Evolutionary conservation across 106 monocot genomes (phyloP).

Genomic region (Dioscorea dumetorum): DNA sequence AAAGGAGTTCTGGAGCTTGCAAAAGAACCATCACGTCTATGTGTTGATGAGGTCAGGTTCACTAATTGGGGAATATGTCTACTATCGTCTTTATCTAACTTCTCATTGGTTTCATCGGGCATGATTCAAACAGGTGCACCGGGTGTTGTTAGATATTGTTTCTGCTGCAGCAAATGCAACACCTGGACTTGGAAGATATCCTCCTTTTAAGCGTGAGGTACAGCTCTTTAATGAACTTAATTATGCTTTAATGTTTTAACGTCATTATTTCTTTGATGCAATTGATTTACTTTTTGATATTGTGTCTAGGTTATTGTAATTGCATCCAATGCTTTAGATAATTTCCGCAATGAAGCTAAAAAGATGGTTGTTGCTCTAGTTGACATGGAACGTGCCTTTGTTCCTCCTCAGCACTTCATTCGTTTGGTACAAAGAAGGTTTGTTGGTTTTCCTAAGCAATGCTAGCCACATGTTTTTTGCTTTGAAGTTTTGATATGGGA

Average conservation of each 20-base stretch:
- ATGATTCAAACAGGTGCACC: conserved; percentile 49
- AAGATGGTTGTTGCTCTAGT: conserved; percentile 97
- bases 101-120: background rate
- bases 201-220: conserved; percentile 72
- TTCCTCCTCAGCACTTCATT: conserved; percentile 91
- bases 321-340: conserved; percentile 63
- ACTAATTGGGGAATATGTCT: background rate
- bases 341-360: conserved; percentile 63
- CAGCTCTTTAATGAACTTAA: background rate
- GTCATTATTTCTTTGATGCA: no score
- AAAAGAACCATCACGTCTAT: conserved; percentile 73
- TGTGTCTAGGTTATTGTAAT: conserved; percentile 52
- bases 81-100: background rate
- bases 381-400: conserved; percentile 99
- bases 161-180: conserved; percentile 71
- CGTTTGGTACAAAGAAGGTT: conserved; percentile 71
- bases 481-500: no score
- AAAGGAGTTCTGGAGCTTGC: conserved; percentile 69
- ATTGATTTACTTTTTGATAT: background rate
- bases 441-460: background rate
- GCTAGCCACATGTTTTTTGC: no score
- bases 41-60: conserved; percentile 68
- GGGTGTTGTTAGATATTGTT: conserved; percentile 66
- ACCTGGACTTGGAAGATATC: conserved; percentile 67
- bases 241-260: no score